A percentile compares a stretch with the other conserved stretches of the same genome.
phyloP scores from a whole-genome alignment of 305 asterid genomes.

The Lippia alba region DNA sequence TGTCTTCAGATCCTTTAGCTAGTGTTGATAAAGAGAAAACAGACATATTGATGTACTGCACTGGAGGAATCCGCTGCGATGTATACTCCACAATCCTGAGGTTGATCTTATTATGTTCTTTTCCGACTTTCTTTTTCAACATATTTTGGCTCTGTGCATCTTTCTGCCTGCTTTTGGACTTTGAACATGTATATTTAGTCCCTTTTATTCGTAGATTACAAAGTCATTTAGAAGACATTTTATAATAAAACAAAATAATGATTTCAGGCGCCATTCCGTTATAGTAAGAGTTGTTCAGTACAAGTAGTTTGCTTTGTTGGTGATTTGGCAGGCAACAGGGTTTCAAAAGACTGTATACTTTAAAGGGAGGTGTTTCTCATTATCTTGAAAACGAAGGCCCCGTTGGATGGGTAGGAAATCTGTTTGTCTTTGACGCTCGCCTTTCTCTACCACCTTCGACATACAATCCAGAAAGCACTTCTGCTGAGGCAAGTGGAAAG shows the following conservation, averaged over 20 bases:
- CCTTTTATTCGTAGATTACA: too few relatives aligned
- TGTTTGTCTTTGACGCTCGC: slow-evolving; percentile 90
- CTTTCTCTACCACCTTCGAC: slow-evolving; percentile 88
- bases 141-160: too few relatives aligned
- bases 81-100: slow-evolving; percentile 91
- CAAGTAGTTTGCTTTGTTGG: slow-evolving; percentile 23
- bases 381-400: slow-evolving; percentile 84
- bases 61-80: slow-evolving; percentile 97
- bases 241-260: too few relatives aligned
- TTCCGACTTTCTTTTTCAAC: too few relatives aligned
- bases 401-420: slow-evolving; percentile 84
- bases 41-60: slow-evolving; percentile 92
- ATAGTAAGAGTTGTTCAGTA: slow-evolving; percentile 8
- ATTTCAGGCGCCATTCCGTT: too few relatives aligned
- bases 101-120: slow-evolving; percentile 40
- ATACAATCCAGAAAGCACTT: slow-evolving; percentile 51
- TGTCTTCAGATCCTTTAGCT: slow-evolving; percentile 82
- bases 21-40: slow-evolving; percentile 77
- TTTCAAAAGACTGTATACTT: slow-evolving; percentile 73
- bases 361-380: slow-evolving; percentile 89
- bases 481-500: slow-evolving; percentile 38
- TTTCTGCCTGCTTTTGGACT: too few relatives aligned
- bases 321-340: slow-evolving; percentile 66
- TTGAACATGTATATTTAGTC: too few relatives aligned
- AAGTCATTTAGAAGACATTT: too few relatives aligned